Base-by-base conservation (phyloP, 768 basidiomycete species). In the Suillus placidus region DNA sequence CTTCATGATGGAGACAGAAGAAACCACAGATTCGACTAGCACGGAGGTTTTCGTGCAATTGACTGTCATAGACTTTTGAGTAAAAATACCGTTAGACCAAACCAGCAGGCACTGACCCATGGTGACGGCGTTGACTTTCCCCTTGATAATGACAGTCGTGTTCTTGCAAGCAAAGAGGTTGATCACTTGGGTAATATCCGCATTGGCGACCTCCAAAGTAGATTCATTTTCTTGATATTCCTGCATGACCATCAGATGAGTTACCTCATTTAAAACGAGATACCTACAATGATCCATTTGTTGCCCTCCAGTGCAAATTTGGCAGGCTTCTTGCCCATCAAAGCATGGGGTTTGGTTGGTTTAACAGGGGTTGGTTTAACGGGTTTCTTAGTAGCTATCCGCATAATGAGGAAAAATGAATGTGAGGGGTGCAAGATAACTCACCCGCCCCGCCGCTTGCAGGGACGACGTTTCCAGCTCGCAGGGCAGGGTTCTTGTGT, bases 101-200 rank as follows among this genome's bases (percentile, higher is more conserved):
- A 35, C 43, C 57, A n/a, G 12, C 12, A 42, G n/a, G 20, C 54
- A 69, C 76, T 67, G 60, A 97, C 97, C 84, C 65, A 99, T 80
- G 23, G 90, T 94, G 54, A 99, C 89, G 4, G 95, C 96, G 73
- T 99, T 99, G 69, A 94, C 88, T 79, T 99, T 99, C 72, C 97
- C 96, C 76, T 91, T 91, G 75, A 99, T 83, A 60, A 91, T 76
- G 64, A 99, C 81, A 0, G 89, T 91, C 12, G 87, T 84, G 69
- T 90, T 91, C 81, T 95, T 97, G 83, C 95, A 97, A 14, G 88
- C 90, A 76, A 88, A 99, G 56, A 99, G 80, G 76, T 94, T 96
- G 65, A 99, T 87, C 4, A 87, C 87, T 64, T 99, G 96, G 71
- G 80, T 90, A 63, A 95, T 80, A 74, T 91, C 90, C 18, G 83